These are phyloP conservation scores for Pythium grandisporangium DNA, from an alignment of 352 stramenopile species.

Conservation along the genomic window DNA sequence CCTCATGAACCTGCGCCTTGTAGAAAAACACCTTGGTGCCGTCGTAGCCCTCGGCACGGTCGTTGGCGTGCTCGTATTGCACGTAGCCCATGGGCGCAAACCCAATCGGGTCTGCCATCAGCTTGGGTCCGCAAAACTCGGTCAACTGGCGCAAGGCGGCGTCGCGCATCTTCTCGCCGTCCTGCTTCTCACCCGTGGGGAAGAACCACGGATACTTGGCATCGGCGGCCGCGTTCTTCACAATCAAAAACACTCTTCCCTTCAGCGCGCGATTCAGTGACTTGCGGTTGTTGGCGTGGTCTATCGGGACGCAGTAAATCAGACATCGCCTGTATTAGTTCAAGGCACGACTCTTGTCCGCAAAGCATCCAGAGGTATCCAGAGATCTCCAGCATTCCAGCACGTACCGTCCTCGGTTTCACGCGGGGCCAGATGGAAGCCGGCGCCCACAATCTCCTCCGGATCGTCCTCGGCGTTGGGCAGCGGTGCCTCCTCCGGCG, in stretches of 20 bases:
- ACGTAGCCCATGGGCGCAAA: slow-evolving; percentile 76
- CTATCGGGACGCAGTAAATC: slow-evolving; percentile 9
- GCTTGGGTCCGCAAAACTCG: slow-evolving; percentile 28
- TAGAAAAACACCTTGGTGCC: slow-evolving; percentile 86
- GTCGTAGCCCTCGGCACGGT: slow-evolving; percentile 29
- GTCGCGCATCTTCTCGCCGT: slow-evolving; percentile 73
- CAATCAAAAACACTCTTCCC: slow-evolving; percentile 67
- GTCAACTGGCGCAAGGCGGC: slow-evolving; percentile 52
- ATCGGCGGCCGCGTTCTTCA: slow-evolving; percentile 28
- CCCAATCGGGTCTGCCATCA: slow-evolving; percentile 46
- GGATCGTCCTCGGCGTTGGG: slow-evolving; percentile 48
- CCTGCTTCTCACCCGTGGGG: slow-evolving; percentile 47
- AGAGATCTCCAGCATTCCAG: neutral
- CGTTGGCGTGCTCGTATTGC: slow-evolving; percentile 39
- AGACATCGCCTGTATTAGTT: too few species aligned
- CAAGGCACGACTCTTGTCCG: too few species aligned
- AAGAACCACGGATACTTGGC: slow-evolving; percentile 77
- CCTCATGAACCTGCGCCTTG: slow-evolving; percentile 60
- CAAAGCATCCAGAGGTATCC: neutral
- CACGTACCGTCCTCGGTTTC: slow-evolving; percentile 54
- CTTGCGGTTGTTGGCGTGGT: slow-evolving; percentile 73
- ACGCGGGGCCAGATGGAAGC: slow-evolving; percentile 65
- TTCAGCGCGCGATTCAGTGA: slow-evolving; percentile 80
- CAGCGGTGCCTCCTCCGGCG: slow-evolving; percentile 61
- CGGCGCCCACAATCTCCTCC: slow-evolving; percentile 61